These are phyloP conservation scores for Aspergillus unguis DNA, from an alignment of 2,329 filamentous ascomycete species.

Conservation along the genomic window DNA sequence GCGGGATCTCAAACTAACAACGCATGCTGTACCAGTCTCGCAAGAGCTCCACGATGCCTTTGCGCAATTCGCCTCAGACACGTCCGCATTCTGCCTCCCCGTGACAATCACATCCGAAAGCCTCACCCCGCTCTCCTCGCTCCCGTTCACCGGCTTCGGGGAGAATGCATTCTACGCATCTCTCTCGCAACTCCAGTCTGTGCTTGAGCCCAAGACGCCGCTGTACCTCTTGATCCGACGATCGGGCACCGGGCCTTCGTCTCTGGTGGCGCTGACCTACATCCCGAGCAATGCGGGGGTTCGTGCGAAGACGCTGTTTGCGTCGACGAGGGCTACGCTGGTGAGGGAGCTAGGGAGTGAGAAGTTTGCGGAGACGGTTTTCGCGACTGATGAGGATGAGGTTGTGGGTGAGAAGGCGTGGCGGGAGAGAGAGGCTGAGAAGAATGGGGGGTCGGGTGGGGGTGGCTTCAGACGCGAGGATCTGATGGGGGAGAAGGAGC, in stretches of 20 bases:
- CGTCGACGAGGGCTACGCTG: constrained; percentile 60
- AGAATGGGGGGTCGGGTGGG: constrained; percentile 25
- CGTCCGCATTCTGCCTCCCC: constrained; percentile 45
- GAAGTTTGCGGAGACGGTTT: constrained; percentile 57
- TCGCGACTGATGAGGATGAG: constrained; percentile 59
- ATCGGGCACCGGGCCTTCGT: constrained; percentile 26
- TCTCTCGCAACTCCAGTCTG: constrained; percentile 47
- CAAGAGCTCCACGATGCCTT: constrained; percentile 48
- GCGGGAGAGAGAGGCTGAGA: constrained; percentile 51
- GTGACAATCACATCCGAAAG: constrained; percentile 46
- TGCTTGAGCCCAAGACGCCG: constrained; percentile 55
- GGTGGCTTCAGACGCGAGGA: constrained; percentile 40
- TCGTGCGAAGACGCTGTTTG: constrained; percentile 64
- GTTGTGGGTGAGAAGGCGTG: constrained; percentile 53
- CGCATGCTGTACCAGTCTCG: constrained; percentile 35
- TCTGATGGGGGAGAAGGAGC: constrained; percentile 61
- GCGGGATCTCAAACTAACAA: background rate
- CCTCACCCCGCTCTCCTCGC: constrained; percentile 39
- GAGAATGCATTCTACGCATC: constrained; percentile 49
- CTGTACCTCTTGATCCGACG: constrained; percentile 61
- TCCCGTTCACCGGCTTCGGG: constrained; percentile 36
- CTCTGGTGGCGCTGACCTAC: constrained; percentile 57
- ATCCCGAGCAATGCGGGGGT: constrained; percentile 62
- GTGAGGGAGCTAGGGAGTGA: constrained; percentile 60
- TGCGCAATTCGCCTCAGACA: constrained; percentile 40